A percentile compares a stretch with the other conserved stretches of the same genome.
Evolutionary conservation across 805 yeast species (phyloP).

Genomic region (Zygosaccharomyces pseudorouxii): DNA sequence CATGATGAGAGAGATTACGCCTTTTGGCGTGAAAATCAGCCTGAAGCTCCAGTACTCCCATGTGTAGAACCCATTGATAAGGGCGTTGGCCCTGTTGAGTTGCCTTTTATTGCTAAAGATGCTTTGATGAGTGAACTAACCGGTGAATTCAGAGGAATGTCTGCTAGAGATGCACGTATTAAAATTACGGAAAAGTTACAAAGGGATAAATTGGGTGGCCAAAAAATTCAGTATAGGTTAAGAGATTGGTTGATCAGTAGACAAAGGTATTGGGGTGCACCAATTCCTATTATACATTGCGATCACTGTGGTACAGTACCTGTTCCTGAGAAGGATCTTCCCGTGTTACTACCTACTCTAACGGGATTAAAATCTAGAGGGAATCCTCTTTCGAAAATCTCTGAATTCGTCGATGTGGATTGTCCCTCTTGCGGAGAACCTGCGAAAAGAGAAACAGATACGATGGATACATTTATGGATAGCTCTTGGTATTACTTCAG

Average conservation of each 20-base stretch:
- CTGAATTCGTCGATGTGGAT: constrained; percentile 61
- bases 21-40: constrained; percentile 69
- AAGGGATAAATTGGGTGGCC: constrained; percentile 40
- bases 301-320: constrained; percentile 82
- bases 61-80: constrained; percentile 44
- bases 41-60: constrained; percentile 38
- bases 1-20: constrained; percentile 81
- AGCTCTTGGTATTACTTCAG: constrained; percentile 95
- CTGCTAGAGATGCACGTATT: constrained; percentile 47
- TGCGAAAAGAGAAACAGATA: constrained; percentile 89
- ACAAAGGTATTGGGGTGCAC: constrained; percentile 98
- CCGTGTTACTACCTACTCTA: constrained; percentile 70
- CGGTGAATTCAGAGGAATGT: constrained; percentile 49
- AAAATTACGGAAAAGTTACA: constrained; percentile 43
- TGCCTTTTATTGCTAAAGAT: constrained; percentile 39
- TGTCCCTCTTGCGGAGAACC: constrained; percentile 77
- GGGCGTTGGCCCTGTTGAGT: constrained; percentile 9
- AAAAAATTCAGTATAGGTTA: constrained; percentile 53
- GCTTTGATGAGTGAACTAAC: constrained; percentile 49
- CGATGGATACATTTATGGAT: constrained; percentile 98
- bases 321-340: constrained; percentile 83
- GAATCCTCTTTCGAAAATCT: constrained; percentile 64
- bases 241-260: constrained; percentile 95
- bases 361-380: constrained; percentile 46
- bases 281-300: constrained; percentile 93